Conservation (phyloP, 345 rosid genomes). For the Leavenworthia alabamica region DNA sequence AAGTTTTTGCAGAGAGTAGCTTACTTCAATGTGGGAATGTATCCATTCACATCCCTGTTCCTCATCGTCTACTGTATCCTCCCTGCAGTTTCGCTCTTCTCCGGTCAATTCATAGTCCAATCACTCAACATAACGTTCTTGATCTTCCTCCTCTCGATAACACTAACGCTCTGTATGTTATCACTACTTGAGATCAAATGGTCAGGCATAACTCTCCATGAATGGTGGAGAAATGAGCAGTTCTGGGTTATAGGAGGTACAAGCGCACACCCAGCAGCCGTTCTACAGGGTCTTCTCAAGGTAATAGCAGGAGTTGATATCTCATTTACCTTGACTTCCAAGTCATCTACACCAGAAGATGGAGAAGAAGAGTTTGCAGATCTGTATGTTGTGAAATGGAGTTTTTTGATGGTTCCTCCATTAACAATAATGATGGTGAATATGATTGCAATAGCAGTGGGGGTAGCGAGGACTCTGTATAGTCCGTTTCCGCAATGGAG, state of each 20-base stretch:
- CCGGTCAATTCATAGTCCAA: conserved; percentile 70
- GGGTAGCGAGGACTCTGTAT: conserved; percentile 54
- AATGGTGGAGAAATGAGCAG: conserved; percentile 86
- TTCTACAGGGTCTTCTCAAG: conserved; percentile 61
- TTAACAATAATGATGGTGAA: conserved; percentile 66
- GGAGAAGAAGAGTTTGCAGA: conserved; percentile 67
- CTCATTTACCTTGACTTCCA: conserved; percentile 66
- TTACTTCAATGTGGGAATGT: conserved; percentile 70
- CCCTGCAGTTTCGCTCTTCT: conserved; percentile 61
- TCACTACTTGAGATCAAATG: conserved; percentile 69
- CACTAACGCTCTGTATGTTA: conserved; percentile 52
- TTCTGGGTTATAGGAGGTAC: conserved; percentile 82
- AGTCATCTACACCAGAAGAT: conserved; percentile 56
- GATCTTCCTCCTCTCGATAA: conserved; percentile 49
- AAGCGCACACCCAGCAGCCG: conserved; percentile 80
- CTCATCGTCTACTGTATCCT: conserved; percentile 69
- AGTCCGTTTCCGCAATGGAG: conserved; percentile 71
- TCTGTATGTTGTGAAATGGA: conserved; percentile 56
- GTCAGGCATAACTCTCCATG: conserved; percentile 76
- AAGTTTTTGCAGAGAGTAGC: conserved; percentile 65
- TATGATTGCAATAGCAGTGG: conserved; percentile 51
- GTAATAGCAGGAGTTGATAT: conserved; percentile 73
- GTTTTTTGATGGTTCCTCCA: conserved; percentile 67
- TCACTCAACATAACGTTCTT: conserved; percentile 49
- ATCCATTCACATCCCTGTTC: conserved; percentile 74